Base-by-base conservation (phyloP, 768 basidiomycete species). In the Mycena alexandri region DNA sequence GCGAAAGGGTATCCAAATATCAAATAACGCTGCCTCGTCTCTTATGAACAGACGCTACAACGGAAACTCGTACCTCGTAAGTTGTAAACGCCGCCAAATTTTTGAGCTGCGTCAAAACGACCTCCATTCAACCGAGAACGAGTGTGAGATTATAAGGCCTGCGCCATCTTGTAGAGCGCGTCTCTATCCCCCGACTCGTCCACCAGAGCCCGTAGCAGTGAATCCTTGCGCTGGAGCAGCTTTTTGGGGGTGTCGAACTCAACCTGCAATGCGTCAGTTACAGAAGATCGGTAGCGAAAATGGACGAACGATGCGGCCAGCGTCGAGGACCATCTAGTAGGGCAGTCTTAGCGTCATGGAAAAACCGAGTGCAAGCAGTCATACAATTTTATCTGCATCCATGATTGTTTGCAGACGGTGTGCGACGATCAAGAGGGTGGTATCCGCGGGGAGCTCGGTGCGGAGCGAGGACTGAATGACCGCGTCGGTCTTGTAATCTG, bases 101-200 rank as follows among this genome's bases (percentile, higher is more conserved):
- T 29, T 29, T 29, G 29, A 29, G 29, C 6, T 3, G 29, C 29
- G 6, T 29, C 29, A 29, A 29, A 29, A 29, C 6, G 29, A 3
- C 29, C 29, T 29, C 29, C 3, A 6, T 29, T 29, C 29, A 29
- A 29, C 29, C 6, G 29, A 3, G 29, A 29, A 29, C 29, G 29
- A 29, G 29, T 29, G 29, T 29, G 29, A 6, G 29, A 29, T 29
- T 29, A 29, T 38, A 14, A 9, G 21, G 9, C 38, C 24, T 8
- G 34, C 25, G 55, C 63, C 63, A 64, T 58, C 19, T 24, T 47
- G 38, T 64, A 52, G 25, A 64, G 17, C 1, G 12, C 24, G 3
- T 58, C 47, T 5, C 75, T 86, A 66, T 90, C 87, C 19, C 81
- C 84, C 48, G 85, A 88, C 69, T 88, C 85, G 48, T 89, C 85